Base-by-base conservation (phyloP, 2,329 filamentous ascomycete species). In the Trichothecium roseum region DNA sequence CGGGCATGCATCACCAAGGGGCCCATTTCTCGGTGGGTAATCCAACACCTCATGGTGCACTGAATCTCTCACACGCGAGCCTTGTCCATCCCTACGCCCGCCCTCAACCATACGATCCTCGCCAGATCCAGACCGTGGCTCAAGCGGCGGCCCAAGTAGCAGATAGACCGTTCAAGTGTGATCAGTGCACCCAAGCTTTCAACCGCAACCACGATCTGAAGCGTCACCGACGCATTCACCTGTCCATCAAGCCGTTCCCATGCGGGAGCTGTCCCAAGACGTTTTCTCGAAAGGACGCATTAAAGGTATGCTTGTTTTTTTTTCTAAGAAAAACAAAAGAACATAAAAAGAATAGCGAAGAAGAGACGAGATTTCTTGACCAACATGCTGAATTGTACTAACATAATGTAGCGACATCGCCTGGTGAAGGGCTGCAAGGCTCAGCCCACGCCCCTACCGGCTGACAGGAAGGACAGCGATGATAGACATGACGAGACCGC, bases 151-250 rank as follows among this genome's bases (percentile, higher is more conserved):
- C 56, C 6, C 62, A 63, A 18, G 80, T 82, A 18, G 80, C 82
- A 38, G 89, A 96, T 47, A 77, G 89, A 5, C 91, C 91, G 0
- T 96, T 94, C 67, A 88, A 88, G 59, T 98, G 91, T 55, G 87
- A 96, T 47, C 74, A 84, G 53, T 98, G 91, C 52, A 77, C 84
- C 1, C 86, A 94, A 55, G 88, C 84, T 27, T 98, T 98, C 64
- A 96, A 94, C 57, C 72, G 91, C 4, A 96, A 96, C 45, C 91
- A 96, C 53, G 91, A 96, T 52, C 60, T 96, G 48, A 98, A 98
- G 62, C 74, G 91, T 35, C 91, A 98, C 57, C 94, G 94, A 67
- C 69, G 87, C 34, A 96, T 96, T 40, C 91, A 98, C 58, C 62
- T 96, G 39, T 84, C 87, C 0, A 85, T 96, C 28, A 98, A 98